Evolutionary conservation across 306 rosid genomes (phyloP), one percentile per base, ranked within the genome.

Genomic region (Luffa aegyptiaca): DNA sequence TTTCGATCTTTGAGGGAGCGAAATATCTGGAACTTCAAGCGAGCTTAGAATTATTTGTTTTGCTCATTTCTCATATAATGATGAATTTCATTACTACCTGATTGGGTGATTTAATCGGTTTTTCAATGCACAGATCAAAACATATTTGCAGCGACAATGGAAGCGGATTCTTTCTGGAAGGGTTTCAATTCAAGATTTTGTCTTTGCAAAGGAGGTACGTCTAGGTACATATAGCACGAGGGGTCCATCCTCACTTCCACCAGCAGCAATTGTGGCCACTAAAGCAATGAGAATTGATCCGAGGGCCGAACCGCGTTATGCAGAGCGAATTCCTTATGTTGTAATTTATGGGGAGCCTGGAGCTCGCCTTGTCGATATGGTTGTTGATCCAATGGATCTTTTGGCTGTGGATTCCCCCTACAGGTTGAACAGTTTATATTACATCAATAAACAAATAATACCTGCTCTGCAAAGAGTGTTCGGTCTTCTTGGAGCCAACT

Each of bases 171-270:
- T 92, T 79, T 94, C 93, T 2, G 92, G 93, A 84, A 87, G 89
- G 82, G 87, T 90, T 78, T 88, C 93, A 83, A 84, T 89, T 76
- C 87, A 90, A 84, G 97, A 94, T 89, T 94, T 94, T 88, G 84
- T 94, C 84, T 92, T 94, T 87, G 95, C 97, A 68, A 94, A 94
- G 86, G 98, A 94, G 90, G 97, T 94, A 83, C 91, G 97, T 76
- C 70, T 92, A 72, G 98, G 97, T 76, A 90, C 92, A 76, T 94
- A 94, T 84, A 85, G 91, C 76, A 75, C 87, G 20, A 90, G 90
- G 88, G 82, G 70, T 31, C 48, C 86, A 63, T 88, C 97, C n/a
- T 90, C 92, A 63, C 95, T 94, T 84, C 98, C 97, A 83, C 97
- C 98, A 21, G 97, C 97, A 35, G 98, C 98, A 82, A 90, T 94